Evolutionary conservation across 2,329 filamentous ascomycete genomes (phyloP), one percentile per base, ranked within the genome.

Genomic region (Dryadomyces sulphureus): DNA sequence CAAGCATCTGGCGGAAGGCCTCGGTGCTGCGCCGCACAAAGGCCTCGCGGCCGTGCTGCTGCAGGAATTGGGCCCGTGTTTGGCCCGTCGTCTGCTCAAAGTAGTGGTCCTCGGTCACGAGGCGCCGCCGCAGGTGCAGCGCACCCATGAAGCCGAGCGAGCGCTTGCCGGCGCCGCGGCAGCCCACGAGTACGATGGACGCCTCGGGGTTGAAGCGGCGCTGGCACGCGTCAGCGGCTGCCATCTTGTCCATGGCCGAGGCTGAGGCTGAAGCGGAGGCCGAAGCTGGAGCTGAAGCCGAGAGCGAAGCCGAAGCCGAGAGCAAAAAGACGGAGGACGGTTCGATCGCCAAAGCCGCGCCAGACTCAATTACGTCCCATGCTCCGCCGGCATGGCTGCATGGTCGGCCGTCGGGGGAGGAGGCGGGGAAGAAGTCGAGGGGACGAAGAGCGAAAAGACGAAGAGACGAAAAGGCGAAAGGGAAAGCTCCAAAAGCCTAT

Each of bases 121-220:
- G 67, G 39, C 79, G 75, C 43, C 79, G 70, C 25, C 75, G 73
- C 45, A 81, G 73, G 51, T 81, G 75, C 41, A 77, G 78, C 1
- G 81, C 81, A 14, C 80, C 78, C 50, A 87, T 82, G 50, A 87
- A 78, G 8, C 79, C 82, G 22, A 87, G 65, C 17, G 79, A 83
- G 35, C 79, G 77, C 59, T 86, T 86, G 8, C 82, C 82, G 7
- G 79, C 78, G 17, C 82, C 81, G 30, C 78, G 75, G 49, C 82
- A 78, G 21, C 82, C 82, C 22, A 86, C 72, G 38, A 87, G 65
- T 20, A 86, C 75, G 45, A 87, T 75, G 1, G 81, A 83, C 9
- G 79, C 76, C 60, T 81, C 71, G 1, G 67, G 59, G 17, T 70
- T 63, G 54, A 81, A 82, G 48, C 60, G 48, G 45, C 64, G 62